Conservation (phyloP, 768 basidiomycete species). For the Hysterangium stoloniferum region DNA sequence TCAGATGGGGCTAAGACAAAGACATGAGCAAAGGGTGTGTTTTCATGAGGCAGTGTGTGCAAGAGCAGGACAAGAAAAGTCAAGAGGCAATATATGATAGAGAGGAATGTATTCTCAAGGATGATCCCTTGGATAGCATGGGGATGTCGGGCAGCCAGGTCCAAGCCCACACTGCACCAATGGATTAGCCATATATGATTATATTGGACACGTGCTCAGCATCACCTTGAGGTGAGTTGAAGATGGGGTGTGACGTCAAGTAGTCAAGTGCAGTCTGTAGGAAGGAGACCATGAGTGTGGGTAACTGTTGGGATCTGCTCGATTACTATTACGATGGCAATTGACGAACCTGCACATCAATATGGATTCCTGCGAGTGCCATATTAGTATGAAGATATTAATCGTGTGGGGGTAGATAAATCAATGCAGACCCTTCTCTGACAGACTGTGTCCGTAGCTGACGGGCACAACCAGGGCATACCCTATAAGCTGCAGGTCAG, state of each 20-base stretch:
- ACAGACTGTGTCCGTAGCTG: too few species aligned
- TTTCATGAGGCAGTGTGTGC: not conserved
- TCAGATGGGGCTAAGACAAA: conserved; percentile 50
- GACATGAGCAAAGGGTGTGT: not conserved
- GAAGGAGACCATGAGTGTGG: not conserved
- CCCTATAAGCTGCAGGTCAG: too few species aligned
- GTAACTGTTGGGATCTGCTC: too few species aligned
- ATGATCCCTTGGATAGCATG: conserved; percentile 67
- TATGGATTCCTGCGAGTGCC: too few species aligned
- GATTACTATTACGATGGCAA: too few species aligned
- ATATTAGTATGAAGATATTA: too few species aligned
- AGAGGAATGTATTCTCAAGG: conserved; percentile 91
- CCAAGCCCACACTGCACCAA: conserved; percentile 88
- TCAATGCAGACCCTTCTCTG: too few species aligned
- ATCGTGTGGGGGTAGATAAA: too few species aligned
- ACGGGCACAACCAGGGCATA: too few species aligned
- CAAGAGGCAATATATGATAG: conserved; percentile 33
- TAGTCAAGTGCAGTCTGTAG: conserved; percentile 54
- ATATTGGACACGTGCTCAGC: conserved; percentile 5
- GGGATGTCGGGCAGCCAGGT: conserved; percentile 75
- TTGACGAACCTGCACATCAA: too few species aligned
- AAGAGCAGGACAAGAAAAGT: not conserved
- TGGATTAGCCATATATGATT: conserved; percentile 79
- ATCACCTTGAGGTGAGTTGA: not conserved
- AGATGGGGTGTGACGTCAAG: conserved; percentile 31